Conservation (phyloP, 306 rosid genomes). For the Datisca glomerata region DNA sequence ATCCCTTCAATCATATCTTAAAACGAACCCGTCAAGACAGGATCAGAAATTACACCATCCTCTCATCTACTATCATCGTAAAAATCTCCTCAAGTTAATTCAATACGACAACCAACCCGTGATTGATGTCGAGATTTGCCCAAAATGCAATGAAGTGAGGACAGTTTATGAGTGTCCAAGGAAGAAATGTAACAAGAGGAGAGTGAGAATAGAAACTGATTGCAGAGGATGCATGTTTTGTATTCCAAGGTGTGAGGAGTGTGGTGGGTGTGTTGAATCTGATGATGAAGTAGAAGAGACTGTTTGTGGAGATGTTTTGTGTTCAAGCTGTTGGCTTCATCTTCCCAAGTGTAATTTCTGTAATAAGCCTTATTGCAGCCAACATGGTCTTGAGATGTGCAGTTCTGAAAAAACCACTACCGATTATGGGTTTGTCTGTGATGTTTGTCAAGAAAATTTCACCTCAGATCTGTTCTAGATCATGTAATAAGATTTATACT, state of each 20-base stretch:
- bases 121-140: slow-evolving; percentile 58
- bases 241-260: slow-evolving; percentile 66
- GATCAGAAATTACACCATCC: slow-evolving; percentile 21
- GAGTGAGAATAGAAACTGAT: slow-evolving; percentile 7
- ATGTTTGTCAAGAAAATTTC: slow-evolving; percentile 45
- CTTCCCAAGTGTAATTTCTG: slow-evolving; percentile 76
- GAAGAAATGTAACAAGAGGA: slow-evolving; percentile 30
- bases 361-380: slow-evolving; percentile 67
- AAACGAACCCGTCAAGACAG: slow-evolving; percentile 13
- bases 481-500: no score
- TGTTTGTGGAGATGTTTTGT: slow-evolving; percentile 47
- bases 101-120: slow-evolving; percentile 7
- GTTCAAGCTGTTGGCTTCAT: slow-evolving; percentile 57
- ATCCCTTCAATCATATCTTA: slow-evolving; percentile 24
- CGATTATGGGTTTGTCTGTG: slow-evolving; percentile 37
- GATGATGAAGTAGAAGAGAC: slow-evolving; percentile 35
- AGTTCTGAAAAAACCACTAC: slow-evolving; percentile 17
- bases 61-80: slow-evolving; percentile 21
- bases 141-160: slow-evolving; percentile 41
- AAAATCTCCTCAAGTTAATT: slow-evolving; percentile 5
- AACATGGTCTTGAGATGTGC: slow-evolving; percentile 28
- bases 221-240: slow-evolving; percentile 63
- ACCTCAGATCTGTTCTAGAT: no score
- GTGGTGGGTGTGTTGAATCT: slow-evolving; percentile 42
- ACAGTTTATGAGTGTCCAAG: slow-evolving; percentile 57